phyloP scores from a whole-genome alignment of 768 basidiomycete genomes.

The Kwoniella europaea region DNA sequence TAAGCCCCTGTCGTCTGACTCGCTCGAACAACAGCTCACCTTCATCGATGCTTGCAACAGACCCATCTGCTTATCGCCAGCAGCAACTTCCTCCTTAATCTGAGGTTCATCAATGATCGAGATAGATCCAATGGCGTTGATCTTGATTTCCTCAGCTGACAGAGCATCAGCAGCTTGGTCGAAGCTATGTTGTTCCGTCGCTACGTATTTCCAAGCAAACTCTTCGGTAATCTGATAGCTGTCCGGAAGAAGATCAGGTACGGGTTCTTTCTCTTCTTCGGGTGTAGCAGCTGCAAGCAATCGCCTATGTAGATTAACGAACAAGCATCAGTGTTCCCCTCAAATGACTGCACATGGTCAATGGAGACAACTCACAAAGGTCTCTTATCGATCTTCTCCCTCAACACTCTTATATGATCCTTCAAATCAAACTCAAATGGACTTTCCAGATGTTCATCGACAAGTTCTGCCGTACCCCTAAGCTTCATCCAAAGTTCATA shows the following conservation, averaged over 20 bases:
- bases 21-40: background rate
- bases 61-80: conserved; percentile 8
- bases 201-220: conserved; percentile 27
- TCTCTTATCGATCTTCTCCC: conserved; percentile 81
- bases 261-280: conserved; percentile 22
- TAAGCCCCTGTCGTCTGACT: too few species aligned
- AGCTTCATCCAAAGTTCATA: conserved; percentile 75
- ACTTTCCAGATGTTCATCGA: conserved; percentile 72
- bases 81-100: background rate
- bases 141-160: conserved; percentile 20
- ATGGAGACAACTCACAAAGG: conserved; percentile 68
- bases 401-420: conserved; percentile 78
- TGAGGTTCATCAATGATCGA: conserved; percentile 8
- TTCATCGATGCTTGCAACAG: conserved; percentile 22
- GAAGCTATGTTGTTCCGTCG: conserved; percentile 15
- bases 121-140: conserved; percentile 6
- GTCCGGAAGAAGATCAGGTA: conserved; percentile 33
- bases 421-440: conserved; percentile 77
- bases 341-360: too few species aligned
- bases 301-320: too few species aligned
- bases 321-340: too few species aligned
- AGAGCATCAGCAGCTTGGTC: conserved; percentile 13
- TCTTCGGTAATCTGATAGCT: conserved; percentile 16
- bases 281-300: conserved; percentile 26
- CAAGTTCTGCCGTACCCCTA: conserved; percentile 69